Conservation (phyloP, 306 rosid genomes). For the Fagus sylvatica region DNA sequence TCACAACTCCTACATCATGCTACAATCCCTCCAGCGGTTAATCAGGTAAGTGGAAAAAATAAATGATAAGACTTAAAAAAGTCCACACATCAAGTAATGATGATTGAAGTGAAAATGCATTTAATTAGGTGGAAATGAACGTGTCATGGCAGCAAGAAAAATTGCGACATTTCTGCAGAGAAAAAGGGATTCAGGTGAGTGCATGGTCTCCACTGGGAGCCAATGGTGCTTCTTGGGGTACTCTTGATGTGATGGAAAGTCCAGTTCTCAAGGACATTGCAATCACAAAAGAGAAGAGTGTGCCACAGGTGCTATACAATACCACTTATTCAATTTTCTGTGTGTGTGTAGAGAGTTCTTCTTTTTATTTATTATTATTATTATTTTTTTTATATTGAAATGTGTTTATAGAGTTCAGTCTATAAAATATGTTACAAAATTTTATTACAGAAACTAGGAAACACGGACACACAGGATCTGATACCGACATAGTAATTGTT, state of each 20-base stretch:
- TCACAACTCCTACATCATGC: conserved; percentile 36
- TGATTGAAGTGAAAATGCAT: background rate
- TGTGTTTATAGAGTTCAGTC: too few relatives aligned
- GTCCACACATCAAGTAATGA: background rate
- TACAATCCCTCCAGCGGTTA: conserved; percentile 39
- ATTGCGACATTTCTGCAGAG: conserved; percentile 39
- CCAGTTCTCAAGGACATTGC: conserved; percentile 48
- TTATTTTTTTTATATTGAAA: too few relatives aligned
- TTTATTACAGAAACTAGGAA: too few relatives aligned
- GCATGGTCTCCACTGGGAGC: conserved; percentile 62
- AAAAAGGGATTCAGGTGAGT: conserved; percentile 51
- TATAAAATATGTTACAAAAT: too few relatives aligned
- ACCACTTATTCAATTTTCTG: too few relatives aligned
- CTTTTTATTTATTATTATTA: too few relatives aligned
- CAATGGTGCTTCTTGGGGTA: conserved; percentile 44
- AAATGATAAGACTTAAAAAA: conserved; percentile 23
- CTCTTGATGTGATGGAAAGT: conserved; percentile 52
- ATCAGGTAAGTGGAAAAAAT: conserved; percentile 34
- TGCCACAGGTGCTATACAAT: background rate
- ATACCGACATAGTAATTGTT: too few relatives aligned
- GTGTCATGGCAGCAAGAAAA: conserved; percentile 53
- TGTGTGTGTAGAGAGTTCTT: too few relatives aligned
- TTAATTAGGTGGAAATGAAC: conserved; percentile 57
- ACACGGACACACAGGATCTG: too few relatives aligned
- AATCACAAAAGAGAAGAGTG: conserved; percentile 13